phyloP scores from a whole-genome alignment of 2,329 filamentous ascomycete species.

The Aschersonia sp. region DNA sequence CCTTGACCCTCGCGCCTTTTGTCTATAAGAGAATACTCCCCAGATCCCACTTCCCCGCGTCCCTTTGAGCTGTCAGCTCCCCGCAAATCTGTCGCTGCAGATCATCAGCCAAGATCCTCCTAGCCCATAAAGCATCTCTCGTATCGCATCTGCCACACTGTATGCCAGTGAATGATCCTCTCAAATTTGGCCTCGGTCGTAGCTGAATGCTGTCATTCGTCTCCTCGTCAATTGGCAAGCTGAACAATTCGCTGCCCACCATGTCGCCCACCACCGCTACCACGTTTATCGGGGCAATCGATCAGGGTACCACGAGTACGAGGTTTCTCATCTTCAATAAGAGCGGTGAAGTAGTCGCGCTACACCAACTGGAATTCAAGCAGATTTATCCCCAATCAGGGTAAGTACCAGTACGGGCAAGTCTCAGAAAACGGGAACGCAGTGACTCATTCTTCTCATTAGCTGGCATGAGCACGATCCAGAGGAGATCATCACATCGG shows the following conservation, averaged over 20 bases:
- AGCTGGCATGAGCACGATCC: conserved; percentile 83
- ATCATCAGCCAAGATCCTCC: not conserved
- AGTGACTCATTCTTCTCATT: conserved; percentile 3
- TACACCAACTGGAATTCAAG: conserved; percentile 62
- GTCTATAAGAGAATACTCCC: not conserved
- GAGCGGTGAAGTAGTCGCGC: conserved; percentile 51
- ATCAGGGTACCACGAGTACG: conserved; percentile 67
- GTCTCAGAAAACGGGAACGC: not conserved
- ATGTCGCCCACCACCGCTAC: conserved; percentile 17
- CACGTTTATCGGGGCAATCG: conserved; percentile 59
- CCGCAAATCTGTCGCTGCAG: conserved; percentile 1
- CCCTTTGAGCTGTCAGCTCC: not conserved
- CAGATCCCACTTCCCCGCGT: conserved; percentile 2
- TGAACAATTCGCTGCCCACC: conserved; percentile 5
- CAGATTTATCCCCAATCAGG: conserved; percentile 64
- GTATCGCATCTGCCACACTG: too few relatives aligned
- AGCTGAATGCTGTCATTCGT: conserved; percentile 11
- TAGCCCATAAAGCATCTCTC: too few relatives aligned
- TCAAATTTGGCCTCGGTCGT: too few relatives aligned
- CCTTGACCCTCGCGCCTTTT: too few relatives aligned
- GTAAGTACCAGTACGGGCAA: conserved; percentile 25
- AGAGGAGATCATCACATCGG: conserved; percentile 55
- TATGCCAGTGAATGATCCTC: too few relatives aligned
- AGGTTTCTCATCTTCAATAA: conserved; percentile 67
- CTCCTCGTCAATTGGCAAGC: conserved; percentile 6